Percentiles rank a stretch among this genome's conserved stretches.
Evolutionary conservation across 176 grass and related monocot genomes (phyloP).

Genomic region (Saccharum spontaneum): DNA sequence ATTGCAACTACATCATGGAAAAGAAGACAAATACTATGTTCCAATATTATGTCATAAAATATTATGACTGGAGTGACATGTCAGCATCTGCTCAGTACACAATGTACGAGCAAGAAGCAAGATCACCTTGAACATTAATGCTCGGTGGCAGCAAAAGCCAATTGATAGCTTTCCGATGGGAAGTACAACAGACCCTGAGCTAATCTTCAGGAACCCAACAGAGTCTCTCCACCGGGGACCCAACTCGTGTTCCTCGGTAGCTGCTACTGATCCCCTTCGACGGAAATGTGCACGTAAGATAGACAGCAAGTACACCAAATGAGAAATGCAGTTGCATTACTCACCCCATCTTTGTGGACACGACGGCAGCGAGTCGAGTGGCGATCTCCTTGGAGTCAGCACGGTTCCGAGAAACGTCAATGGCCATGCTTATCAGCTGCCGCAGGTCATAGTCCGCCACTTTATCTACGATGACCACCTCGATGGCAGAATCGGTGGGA

Average conservation of each 20-base stretch:
- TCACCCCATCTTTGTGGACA: constrained; percentile 78
- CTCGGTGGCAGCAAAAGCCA: constrained; percentile 73
- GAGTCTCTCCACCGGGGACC: constrained; percentile 54
- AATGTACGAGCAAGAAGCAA: background rate
- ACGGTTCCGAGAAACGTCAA: constrained; percentile 48
- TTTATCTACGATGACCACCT: constrained; percentile 61
- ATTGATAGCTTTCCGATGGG: constrained; percentile 73
- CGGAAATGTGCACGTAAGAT: constrained; percentile 31
- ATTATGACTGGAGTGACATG: background rate
- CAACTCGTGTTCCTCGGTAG: constrained; percentile 57
- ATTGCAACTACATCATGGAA: background rate
- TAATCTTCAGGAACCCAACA: constrained; percentile 57
- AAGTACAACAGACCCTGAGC: constrained; percentile 63
- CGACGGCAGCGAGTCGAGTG: constrained; percentile 55
- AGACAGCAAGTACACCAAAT: background rate
- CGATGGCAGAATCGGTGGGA: constrained; percentile 53
- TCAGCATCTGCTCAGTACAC: background rate
- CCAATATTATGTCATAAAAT: background rate
- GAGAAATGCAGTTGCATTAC: constrained; percentile 4
- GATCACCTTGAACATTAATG: constrained; percentile 78
- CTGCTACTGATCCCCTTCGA: constrained; percentile 61
- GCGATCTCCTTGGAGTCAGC: constrained; percentile 51
- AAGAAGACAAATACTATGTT: background rate
- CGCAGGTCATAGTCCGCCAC: constrained; percentile 56
- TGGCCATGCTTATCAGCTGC: constrained; percentile 46